These are phyloP conservation scores for Clitoria ternatea DNA, from an alignment of 306 rosid genomes.

Conservation along the genomic window DNA sequence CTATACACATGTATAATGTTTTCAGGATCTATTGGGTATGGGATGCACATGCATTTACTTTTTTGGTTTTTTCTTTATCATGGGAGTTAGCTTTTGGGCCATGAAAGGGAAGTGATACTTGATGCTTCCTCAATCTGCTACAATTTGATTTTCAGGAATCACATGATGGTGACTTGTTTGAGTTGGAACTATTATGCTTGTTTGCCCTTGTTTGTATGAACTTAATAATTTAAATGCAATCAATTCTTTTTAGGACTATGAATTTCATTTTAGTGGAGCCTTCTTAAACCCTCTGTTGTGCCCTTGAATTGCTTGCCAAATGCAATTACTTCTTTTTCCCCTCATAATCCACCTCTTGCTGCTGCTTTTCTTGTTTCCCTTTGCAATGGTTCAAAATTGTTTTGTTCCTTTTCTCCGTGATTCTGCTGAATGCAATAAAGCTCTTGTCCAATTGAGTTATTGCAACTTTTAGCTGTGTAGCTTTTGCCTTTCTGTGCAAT, in stretches of 20 bases:
- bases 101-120: background rate
- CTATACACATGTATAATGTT: conserved; percentile 3
- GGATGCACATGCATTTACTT: background rate
- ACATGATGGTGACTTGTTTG: background rate
- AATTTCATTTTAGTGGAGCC: background rate
- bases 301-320: background rate
- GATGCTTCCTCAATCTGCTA: background rate
- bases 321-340: background rate
- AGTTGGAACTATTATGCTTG: background rate
- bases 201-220: conserved; percentile 2
- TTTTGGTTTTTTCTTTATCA: too few species aligned
- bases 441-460: background rate
- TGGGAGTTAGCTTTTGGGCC: background rate
- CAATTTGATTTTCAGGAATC: background rate
- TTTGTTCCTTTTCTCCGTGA: background rate
- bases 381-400: background rate
- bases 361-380: background rate
- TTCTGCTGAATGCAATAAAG: background rate
- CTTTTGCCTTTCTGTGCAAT: background rate
- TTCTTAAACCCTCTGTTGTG: conserved; percentile 5
- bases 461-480: background rate
- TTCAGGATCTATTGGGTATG: background rate
- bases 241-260: background rate
- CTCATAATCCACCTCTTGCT: background rate
- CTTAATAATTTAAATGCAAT: background rate